phyloP scores from a whole-genome alignment of 768 basidiomycete species.

The Leucocoprinus birnbaumii region DNA sequence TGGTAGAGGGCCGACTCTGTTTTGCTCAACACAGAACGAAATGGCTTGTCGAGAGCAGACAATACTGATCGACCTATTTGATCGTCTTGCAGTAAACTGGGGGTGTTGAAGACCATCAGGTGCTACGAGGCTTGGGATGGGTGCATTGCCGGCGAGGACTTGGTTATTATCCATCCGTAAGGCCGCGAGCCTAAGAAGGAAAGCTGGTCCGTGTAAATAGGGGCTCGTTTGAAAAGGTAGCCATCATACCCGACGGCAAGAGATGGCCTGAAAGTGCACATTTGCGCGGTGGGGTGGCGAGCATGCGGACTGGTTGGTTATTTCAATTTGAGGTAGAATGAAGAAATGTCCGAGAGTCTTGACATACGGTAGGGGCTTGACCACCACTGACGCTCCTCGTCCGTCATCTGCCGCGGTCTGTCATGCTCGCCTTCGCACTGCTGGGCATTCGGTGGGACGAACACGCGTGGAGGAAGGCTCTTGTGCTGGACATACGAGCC shows the following conservation, averaged over 20 bases:
- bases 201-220: conserved; percentile 2
- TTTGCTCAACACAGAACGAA: conserved; percentile 30
- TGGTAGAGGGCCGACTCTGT: conserved; percentile 29
- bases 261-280: conserved; percentile 14
- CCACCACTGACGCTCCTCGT: conserved; percentile 63
- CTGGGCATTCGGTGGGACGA: conserved; percentile 25
- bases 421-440: conserved; percentile 25
- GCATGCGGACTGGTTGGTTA: conserved; percentile 17
- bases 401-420: conserved; percentile 54
- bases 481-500: conserved; percentile 55
- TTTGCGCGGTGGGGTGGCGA: conserved; percentile 13
- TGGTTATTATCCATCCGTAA: conserved; percentile 53
- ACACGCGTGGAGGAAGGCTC: conserved; percentile 46
- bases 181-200: conserved; percentile 22
- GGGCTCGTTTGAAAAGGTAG: not conserved
- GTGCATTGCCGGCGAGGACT: not conserved
- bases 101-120: conserved; percentile 68
- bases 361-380: conserved; percentile 73
- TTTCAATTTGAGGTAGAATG: conserved; percentile 14
- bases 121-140: conserved; percentile 19
- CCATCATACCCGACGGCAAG: conserved; percentile 14
- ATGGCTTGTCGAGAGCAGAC: conserved; percentile 57
- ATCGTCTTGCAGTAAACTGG: conserved; percentile 47
- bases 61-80: conserved; percentile 49
- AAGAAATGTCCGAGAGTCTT: not conserved